Percentiles rank a stretch among this genome's conserved stretches.
Conservation (phyloP, 1,139 yeast species). For the Protomyces pachydermus region DNA sequence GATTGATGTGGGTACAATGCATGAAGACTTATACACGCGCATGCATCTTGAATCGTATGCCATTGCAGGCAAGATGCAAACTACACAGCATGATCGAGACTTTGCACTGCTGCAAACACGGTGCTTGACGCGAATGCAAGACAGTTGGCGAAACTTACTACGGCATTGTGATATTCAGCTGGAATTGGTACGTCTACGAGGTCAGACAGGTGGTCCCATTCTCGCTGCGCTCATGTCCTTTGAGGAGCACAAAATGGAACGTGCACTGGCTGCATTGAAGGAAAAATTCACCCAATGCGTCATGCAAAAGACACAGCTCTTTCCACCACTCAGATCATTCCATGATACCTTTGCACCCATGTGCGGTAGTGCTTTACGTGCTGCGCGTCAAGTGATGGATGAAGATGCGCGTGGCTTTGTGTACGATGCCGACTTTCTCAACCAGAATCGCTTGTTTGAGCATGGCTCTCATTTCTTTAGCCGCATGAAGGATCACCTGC, state of each 20-base stretch:
- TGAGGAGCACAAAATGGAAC: slow-evolving; percentile 2
- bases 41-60: neutral
- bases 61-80: neutral
- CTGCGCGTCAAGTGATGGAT: slow-evolving; percentile 12
- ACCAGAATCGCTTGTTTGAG: slow-evolving; percentile 2
- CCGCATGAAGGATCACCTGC: slow-evolving; percentile 14
- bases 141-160: slow-evolving; percentile 8
- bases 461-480: slow-evolving; percentile 6
- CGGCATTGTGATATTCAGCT: slow-evolving; percentile 14
- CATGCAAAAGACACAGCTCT: slow-evolving; percentile 1
- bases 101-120: neutral
- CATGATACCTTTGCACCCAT: slow-evolving; percentile 4
- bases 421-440: slow-evolving; percentile 9
- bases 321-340: slow-evolving; percentile 14
- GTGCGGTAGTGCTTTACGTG: slow-evolving; percentile 14
- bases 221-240: slow-evolving; percentile 11
- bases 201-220: neutral
- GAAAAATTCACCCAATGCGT: slow-evolving; percentile 3
- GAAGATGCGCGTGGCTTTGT: slow-evolving; percentile 2
- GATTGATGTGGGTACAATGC: neutral
- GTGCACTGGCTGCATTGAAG: neutral
- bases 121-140: slow-evolving; percentile 15
- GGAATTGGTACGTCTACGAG: slow-evolving; percentile 5
- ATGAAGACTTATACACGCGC: neutral
- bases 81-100: neutral